Evolutionary conservation across 106 monocot genomes (phyloP).

Genomic region (Allium fistulosum): DNA sequence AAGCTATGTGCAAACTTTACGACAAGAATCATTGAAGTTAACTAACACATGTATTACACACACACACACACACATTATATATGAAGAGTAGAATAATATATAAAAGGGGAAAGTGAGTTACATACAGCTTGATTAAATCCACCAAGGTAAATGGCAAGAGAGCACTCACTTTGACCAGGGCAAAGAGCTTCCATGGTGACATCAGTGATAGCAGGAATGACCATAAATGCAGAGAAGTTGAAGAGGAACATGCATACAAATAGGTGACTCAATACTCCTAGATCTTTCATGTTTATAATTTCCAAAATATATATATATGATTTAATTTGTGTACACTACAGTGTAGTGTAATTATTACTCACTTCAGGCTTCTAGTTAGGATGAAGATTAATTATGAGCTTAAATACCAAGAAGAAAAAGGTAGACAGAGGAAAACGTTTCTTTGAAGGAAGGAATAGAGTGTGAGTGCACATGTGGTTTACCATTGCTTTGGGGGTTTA

Average conservation of each 20-base stretch:
- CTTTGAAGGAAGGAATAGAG: background rate
- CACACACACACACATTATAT: background rate
- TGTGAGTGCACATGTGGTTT: background rate
- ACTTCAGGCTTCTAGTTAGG: background rate
- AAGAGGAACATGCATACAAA: slow-evolving; percentile 67
- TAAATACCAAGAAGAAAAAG: background rate
- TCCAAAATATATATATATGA: background rate
- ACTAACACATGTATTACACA: background rate
- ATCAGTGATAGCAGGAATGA: slow-evolving; percentile 78
- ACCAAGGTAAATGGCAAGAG: slow-evolving; percentile 83
- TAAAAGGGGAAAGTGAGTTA: background rate
- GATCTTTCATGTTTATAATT: slow-evolving; percentile 39
- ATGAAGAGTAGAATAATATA: background rate
- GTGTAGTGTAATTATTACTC: background rate
- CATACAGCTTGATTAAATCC: slow-evolving; percentile 82
- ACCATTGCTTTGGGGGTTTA: background rate
- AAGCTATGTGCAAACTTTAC: background rate
- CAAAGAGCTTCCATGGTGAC: slow-evolving; percentile 77
- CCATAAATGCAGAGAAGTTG: slow-evolving; percentile 66
- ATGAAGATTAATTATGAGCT: background rate
- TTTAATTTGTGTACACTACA: no score
- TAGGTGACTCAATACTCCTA: slow-evolving; percentile 42
- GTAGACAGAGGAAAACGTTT: background rate
- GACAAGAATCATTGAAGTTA: background rate
- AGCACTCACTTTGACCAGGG: slow-evolving; percentile 69